Percentiles rank a stretch among this genome's conserved stretches.
Conservation (phyloP, 805 yeast species). For the Schwanniomyces occidentalis region DNA sequence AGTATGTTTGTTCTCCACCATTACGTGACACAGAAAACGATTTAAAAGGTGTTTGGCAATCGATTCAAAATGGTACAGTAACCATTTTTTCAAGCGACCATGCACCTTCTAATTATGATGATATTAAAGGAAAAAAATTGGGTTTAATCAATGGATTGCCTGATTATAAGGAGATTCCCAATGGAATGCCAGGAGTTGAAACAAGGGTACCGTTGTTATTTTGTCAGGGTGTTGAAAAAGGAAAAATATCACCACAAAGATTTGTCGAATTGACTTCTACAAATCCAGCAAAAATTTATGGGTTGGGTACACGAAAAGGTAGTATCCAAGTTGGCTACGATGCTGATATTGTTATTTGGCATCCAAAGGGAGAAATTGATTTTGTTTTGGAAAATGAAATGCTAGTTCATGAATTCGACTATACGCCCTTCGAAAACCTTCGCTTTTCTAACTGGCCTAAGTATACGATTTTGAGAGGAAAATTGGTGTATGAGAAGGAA, state of each 20-base stretch:
- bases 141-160: constrained; percentile 42
- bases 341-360: constrained; percentile 52
- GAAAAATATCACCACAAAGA: constrained; percentile 39
- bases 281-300: constrained; percentile 49
- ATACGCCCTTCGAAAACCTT: constrained; percentile 42
- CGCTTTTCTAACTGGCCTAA: constrained; percentile 48
- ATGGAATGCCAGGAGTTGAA: constrained; percentile 52
- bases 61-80: constrained; percentile 47
- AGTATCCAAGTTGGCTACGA: constrained; percentile 46
- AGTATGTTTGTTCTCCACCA: constrained; percentile 53
- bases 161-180: constrained; percentile 45
- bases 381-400: constrained; percentile 19
- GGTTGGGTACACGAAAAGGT: constrained; percentile 42
- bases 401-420: constrained; percentile 39
- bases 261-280: constrained; percentile 47
- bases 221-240: constrained; percentile 44
- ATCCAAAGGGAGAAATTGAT: constrained; percentile 33
- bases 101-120: constrained; percentile 45
- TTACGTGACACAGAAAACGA: constrained; percentile 40
- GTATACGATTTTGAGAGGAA: constrained; percentile 41
- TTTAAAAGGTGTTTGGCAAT: constrained; percentile 46
- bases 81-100: constrained; percentile 49
- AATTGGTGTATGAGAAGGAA: constrained; percentile 29
- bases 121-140: constrained; percentile 41
- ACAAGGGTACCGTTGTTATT: constrained; percentile 46